Percentiles rank a stretch among this genome's conserved stretches.
These are phyloP conservation scores for Colletotrichum neosansevieriae DNA, from an alignment of 2,329 filamentous ascomycete genomes.

Conservation along the genomic window DNA sequence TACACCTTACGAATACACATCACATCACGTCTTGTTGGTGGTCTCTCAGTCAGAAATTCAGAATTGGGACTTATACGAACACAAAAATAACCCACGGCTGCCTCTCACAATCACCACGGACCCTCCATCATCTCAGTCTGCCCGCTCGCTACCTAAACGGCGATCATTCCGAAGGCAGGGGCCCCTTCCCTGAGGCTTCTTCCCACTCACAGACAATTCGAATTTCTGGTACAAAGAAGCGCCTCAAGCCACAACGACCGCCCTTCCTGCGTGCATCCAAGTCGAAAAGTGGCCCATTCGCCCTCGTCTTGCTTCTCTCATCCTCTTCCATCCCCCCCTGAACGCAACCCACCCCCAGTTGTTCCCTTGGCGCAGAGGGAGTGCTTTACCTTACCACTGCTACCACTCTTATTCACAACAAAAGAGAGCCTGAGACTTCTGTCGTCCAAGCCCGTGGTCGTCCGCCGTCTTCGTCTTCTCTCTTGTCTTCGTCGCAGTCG, in stretches of 20 bases:
- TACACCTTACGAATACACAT: background rate
- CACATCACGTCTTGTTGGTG: no score
- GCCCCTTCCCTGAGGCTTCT: slow-evolving; percentile 17
- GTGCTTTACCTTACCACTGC: background rate
- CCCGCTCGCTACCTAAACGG: slow-evolving; percentile 28
- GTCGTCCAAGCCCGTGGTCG: slow-evolving; percentile 8
- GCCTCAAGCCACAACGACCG: slow-evolving; percentile 33
- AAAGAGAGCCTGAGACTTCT: slow-evolving; percentile 29
- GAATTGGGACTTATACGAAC: background rate
- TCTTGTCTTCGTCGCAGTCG: background rate
- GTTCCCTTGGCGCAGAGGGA: background rate
- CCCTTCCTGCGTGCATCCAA: background rate
- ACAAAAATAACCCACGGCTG: slow-evolving; percentile 13
- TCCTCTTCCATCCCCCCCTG: background rate
- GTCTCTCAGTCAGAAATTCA: background rate
- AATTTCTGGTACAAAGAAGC: slow-evolving; percentile 40
- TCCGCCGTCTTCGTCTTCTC: background rate
- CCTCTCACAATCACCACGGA: slow-evolving; percentile 23
- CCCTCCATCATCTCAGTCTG: slow-evolving; percentile 20
- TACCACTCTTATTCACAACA: slow-evolving; percentile 12
- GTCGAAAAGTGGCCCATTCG: background rate
- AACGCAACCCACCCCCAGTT: background rate
- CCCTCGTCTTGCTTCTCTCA: slow-evolving; percentile 30
- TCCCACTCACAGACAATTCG: slow-evolving; percentile 28
- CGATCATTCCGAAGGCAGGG: slow-evolving; percentile 36